Percentiles rank a stretch among this genome's conserved stretches.
phyloP scores from a whole-genome alignment of 208 protist genomes.

The Trypanosoma congolense region DNA sequence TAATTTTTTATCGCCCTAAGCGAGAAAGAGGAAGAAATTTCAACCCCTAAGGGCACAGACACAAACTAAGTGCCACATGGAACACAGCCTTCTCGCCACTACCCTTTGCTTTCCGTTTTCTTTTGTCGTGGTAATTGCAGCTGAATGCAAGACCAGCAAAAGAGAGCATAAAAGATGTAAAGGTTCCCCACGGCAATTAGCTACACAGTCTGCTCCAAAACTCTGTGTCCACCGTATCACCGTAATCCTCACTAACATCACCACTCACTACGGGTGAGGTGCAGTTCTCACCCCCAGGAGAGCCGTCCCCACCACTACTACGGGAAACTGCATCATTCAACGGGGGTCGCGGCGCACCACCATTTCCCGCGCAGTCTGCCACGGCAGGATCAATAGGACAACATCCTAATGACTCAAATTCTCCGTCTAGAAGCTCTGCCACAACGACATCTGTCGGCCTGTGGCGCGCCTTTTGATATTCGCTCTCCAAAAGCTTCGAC shows the following conservation, averaged over 20 bases:
- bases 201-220: constrained; percentile 25
- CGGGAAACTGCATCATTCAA: neutral
- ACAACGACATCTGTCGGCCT: constrained; percentile 6
- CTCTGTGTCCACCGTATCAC: constrained; percentile 14
- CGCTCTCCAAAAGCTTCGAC: constrained; percentile 3
- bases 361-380: neutral
- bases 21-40: too few relatives aligned
- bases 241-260: neutral
- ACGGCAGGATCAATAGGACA: constrained; percentile 6
- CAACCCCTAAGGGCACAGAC: too few relatives aligned
- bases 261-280: neutral
- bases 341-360: neutral
- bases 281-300: neutral
- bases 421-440: neutral
- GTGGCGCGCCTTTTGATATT: neutral
- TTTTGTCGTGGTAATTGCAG: too few relatives aligned
- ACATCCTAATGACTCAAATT: constrained; percentile 11
- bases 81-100: too few relatives aligned
- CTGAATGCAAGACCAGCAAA: too few relatives aligned
- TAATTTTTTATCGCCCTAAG: too few relatives aligned
- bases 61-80: too few relatives aligned
- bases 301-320: neutral
- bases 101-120: too few relatives aligned
- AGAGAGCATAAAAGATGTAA: too few relatives aligned
- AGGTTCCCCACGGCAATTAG: too few relatives aligned